Evolutionary conservation across 208 protist species (phyloP), one percentile per base, ranked within the genome.

Genomic region (Trypanosoma grayi): DNA sequence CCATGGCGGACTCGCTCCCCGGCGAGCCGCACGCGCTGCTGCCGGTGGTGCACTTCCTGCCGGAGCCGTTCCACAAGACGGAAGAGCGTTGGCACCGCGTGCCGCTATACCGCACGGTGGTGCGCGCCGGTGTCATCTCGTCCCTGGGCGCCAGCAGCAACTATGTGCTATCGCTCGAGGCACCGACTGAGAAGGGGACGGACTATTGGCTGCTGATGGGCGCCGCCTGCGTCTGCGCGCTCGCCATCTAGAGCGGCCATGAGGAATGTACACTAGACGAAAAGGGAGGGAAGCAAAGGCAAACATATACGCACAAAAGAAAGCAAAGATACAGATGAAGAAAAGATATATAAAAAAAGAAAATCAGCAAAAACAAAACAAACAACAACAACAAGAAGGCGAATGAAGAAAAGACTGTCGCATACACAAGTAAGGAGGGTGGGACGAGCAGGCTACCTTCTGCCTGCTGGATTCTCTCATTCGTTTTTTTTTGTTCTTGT

Each of bases 121-220:
- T 92, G 13, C 88, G 97, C 37, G 90, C 92, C 0, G 97, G 97
- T 56, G 75, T 95, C 31, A 97, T 99, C 24, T 97, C 89, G 9
- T 98, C 97, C 2, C 88, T 98, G 5, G 97, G 97, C 31, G 96
- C 97, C 10, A 98, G 92, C 62, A 98, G 94, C 53, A 98, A 98
- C 83, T 98, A 95, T 75, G 87, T 98, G 2, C 71, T 97, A 8
- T 87, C 85, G 2, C 75, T 97, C 34, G 94, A 97, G 70, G 72
- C 85, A 33, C 89, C 87, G 5, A 88, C 92, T 20, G 85, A 84
- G 20, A 63, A 95, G 53, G 70, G 71, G 33, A 77, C 84, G 9
- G 88, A 95, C 77, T 97, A 94, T 70, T 97, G 92, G 92, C 66
- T 92, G 34, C 81, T 95, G 22, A 95, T 90, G 67, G 92, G 92